These are phyloP conservation scores for Cetraspora pellucida DNA, from an alignment of 192 early-diverging fungal species.

Conservation along the genomic window DNA sequence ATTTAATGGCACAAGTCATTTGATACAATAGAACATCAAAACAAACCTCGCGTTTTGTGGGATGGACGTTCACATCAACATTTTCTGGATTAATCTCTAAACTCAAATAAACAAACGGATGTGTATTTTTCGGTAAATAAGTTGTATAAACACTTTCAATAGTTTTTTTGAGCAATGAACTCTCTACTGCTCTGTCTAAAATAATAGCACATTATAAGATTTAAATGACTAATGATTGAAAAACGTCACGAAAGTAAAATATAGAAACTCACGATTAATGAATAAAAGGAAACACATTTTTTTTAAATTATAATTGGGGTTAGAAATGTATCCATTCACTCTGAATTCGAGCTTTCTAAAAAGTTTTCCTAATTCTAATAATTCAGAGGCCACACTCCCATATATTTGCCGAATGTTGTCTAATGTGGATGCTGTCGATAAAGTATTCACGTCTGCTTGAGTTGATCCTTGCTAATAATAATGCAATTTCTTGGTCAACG, in stretches of 20 bases:
- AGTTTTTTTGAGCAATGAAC: conserved; percentile 73
- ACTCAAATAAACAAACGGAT: conserved; percentile 90
- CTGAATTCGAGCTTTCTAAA: conserved; percentile 58
- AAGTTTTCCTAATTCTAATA: conserved; percentile 64
- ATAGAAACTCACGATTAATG: conserved; percentile 79
- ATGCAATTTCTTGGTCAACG: neutral
- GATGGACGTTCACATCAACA: conserved; percentile 98
- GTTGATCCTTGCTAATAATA: conserved; percentile 60
- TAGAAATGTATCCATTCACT: conserved; percentile 81
- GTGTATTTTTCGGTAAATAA: conserved; percentile 82
- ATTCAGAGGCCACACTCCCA: conserved; percentile 80
- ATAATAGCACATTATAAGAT: conserved; percentile 20
- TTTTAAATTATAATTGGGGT: conserved; percentile 86
- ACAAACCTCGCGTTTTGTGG: conserved; percentile 85
- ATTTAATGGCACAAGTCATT: neutral
- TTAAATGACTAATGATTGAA: neutral
- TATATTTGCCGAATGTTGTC: conserved; percentile 86
- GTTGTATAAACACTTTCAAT: conserved; percentile 81
- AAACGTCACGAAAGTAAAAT: neutral
- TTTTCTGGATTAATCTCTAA: conserved; percentile 85
- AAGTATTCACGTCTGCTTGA: conserved; percentile 80
- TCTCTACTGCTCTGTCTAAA: conserved; percentile 84
- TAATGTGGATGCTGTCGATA: conserved; percentile 56
- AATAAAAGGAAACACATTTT: conserved; percentile 88
- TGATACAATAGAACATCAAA: neutral